Base-by-base conservation (phyloP, 768 basidiomycete genomes). In the Phaeolepiota aurea region DNA sequence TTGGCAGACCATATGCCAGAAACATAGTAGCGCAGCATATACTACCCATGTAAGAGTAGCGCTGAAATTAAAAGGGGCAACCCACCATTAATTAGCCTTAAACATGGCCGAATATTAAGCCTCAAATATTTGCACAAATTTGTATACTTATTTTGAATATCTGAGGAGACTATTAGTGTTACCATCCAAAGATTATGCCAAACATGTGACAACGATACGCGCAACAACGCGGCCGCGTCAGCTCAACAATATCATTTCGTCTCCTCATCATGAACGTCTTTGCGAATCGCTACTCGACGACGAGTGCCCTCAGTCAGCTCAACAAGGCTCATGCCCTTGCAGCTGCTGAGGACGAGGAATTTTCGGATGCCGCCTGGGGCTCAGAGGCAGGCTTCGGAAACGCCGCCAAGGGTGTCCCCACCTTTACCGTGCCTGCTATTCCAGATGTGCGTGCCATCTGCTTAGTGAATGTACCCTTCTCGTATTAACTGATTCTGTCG, bases 331-430 rank as follows among this genome's bases (percentile, higher is more conserved):
- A 66, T 38, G 55, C 61, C 25, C 58, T 71, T 1, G 45, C 61
- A 30, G 58, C 68, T 3, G 76, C 66, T 3, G 78, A 84, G 34
- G 79, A 87, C 31, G 78, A 77, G 14, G 75, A 77, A 32, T 68
- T 74, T 47, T 71, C 76, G 20, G 81, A 84, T 49, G 64, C 72
- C n/a, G 70, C 74, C 56, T 91, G 87, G 87, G 87, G 87, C 12
- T 90, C 88, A 30, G 57, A 74, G 49, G 87, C 77, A n/a, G 88
- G 87, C 48, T 87, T 84, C 58, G 87, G 87, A 16, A 80, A 71
- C 55, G 52, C 89, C 36, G 71, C 74, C 22, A 77, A 76, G 38
- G 87, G 86, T 44, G 68, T 79, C 36, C 87, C 85, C 3, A 68
- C 69, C 37, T 91, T 91, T 63, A 62, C 69, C 40, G 61, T 91